Percentiles rank a stretch among this genome's conserved stretches.
These are phyloP conservation scores for Ogataea nitratoaversa DNA, from an alignment of 805 yeast species.

Conservation along the genomic window DNA sequence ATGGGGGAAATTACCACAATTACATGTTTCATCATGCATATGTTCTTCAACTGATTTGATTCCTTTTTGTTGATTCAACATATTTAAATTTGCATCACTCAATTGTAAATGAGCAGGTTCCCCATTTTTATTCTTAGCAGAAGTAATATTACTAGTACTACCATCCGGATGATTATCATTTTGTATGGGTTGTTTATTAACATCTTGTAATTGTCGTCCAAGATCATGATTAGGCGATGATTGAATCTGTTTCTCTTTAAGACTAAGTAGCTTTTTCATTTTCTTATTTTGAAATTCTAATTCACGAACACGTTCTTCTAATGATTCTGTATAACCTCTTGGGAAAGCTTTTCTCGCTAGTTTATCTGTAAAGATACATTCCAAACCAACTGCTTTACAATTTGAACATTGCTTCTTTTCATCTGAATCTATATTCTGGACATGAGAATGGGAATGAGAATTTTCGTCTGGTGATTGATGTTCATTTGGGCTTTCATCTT, in stretches of 20 bases:
- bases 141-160: too few relatives aligned
- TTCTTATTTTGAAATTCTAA: conserved; percentile 77
- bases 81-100: conserved; percentile 28
- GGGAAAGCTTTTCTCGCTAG: conserved; percentile 86
- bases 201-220: neutral
- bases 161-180: too few relatives aligned
- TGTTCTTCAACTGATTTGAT: conserved; percentile 29
- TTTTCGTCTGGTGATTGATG: too few relatives aligned
- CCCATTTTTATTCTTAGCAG: too few relatives aligned
- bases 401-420: conserved; percentile 74
- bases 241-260: conserved; percentile 33
- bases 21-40: conserved; percentile 50
- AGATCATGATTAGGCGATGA: neutral
- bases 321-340: conserved; percentile 84
- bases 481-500: too few relatives aligned
- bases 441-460: conserved; percentile 2
- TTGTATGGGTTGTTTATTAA: too few relatives aligned
- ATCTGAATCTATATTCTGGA: conserved; percentile 38
- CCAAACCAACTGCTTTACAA: conserved; percentile 80
- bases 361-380: conserved; percentile 84
- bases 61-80: conserved; percentile 23
- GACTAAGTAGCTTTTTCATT: conserved; percentile 56
- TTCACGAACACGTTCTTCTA: conserved; percentile 85
- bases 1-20: conserved; percentile 51
- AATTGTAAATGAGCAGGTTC: conserved; percentile 5